Percentiles rank a stretch among this genome's conserved stretches.
These are phyloP conservation scores for Clonostachys solani DNA, from an alignment of 2,329 filamentous ascomycete genomes.

Conservation along the genomic window DNA sequence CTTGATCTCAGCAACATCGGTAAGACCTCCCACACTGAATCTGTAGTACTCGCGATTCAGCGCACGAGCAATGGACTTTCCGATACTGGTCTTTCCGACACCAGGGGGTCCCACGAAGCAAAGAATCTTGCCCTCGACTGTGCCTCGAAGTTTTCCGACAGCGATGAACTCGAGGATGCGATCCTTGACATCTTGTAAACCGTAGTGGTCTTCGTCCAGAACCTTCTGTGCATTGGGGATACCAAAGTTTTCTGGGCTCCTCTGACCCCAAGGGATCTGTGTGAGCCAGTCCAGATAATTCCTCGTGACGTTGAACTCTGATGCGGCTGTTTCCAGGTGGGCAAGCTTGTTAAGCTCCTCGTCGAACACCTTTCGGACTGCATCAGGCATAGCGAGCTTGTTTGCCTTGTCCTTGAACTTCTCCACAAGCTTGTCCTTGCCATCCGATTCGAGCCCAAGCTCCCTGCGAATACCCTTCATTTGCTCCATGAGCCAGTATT, in stretches of 20 bases:
- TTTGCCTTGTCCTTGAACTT: conserved; percentile 94
- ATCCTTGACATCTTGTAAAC: conserved; percentile 96
- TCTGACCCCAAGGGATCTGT: conserved; percentile 94
- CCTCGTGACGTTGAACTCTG: conserved; percentile 96
- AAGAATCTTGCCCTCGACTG: conserved; percentile 96
- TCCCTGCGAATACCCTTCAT: conserved; percentile 98
- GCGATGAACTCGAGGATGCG: conserved; percentile 98
- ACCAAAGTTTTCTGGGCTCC: conserved; percentile 93
- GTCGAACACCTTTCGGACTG: conserved; percentile 95
- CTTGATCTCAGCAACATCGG: conserved; percentile 98
- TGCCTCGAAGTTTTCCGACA: conserved; percentile 92
- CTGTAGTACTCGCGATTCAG: conserved; percentile 96
- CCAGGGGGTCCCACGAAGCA: conserved; percentile 97
- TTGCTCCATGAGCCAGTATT: conserved; percentile 99
- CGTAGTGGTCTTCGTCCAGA: conserved; percentile 94
- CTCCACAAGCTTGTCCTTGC: conserved; percentile 96
- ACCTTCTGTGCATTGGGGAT: conserved; percentile 89
- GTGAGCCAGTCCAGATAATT: conserved; percentile 99
- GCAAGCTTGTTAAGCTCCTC: conserved; percentile 97
- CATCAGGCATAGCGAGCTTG: conserved; percentile 94
- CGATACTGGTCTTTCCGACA: conserved; percentile 98
- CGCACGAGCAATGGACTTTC: conserved; percentile 93
- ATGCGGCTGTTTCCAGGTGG: conserved; percentile 90
- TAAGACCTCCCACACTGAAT: conserved; percentile 95
- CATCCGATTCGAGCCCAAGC: conserved; percentile 93